Base-by-base conservation (phyloP, 768 basidiomycete species). In the Naganishia onofrii region DNA sequence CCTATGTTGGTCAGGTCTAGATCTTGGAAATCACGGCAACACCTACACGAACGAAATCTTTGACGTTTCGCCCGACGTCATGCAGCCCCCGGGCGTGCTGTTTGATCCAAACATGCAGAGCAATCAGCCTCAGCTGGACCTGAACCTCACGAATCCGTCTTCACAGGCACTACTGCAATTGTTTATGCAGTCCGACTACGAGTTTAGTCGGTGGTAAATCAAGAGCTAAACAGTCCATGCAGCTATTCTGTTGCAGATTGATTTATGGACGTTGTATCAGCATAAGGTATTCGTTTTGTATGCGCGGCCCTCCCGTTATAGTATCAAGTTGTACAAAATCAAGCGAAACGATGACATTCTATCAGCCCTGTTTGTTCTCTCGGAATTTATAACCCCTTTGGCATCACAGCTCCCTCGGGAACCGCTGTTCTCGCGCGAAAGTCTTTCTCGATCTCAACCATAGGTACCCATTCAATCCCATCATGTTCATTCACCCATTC, bases 401-500 rank as follows among this genome's bases (percentile, higher is more conserved):
- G 87, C 87, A 88, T 87, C 72, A 78, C 80, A 0, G 87, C 87
- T 12, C 84, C 85, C 19, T 81, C 68, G 0, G 82, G 80, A 0
- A 87, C 84, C 32, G 83, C 77, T 56, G 83, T 84, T 73, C 85
- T 86, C 26, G 80, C 81, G 70, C 88, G 84, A 76, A 89, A 88
- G 38, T 87, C 87, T 55, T 83, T 80, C 19, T 85, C 85, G 85
- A 90, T 88, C 69, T 88, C 86, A 72, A 85, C 84, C 85, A 89
- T 86, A 13, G 87, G 85, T 31, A 87, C 88, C 87, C 88, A 90
- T 67, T 89, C 84, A 3, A 90, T 85, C 57, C 86, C 85, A 19
- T 87, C 86, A 76, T 89, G 88, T 0, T 84, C 85, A 74, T 89
- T 88, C 48, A 90, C 82, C 87, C 88, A 89, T 74, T 89, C 87